Evolutionary conservation across 2,329 filamentous ascomycete species (phyloP).

Genomic region (Fusarium brachygibbosum): DNA sequence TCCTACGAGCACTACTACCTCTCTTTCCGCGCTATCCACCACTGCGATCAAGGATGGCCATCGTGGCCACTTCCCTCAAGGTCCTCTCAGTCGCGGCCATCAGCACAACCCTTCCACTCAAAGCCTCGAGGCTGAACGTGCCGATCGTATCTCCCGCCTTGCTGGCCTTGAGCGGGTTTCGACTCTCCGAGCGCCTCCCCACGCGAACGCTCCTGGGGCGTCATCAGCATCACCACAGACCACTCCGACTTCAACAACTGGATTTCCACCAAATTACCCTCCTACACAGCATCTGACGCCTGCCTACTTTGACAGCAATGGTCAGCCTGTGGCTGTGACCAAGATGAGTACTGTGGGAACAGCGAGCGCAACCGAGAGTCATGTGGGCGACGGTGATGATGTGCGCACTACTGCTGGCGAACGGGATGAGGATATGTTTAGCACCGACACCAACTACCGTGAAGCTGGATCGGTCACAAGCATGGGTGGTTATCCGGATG

Average conservation of each 20-base stretch:
- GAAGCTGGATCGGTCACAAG: slow-evolving; percentile 73
- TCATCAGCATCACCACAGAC: slow-evolving; percentile 64
- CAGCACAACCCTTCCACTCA: slow-evolving; percentile 72
- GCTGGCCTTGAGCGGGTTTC: slow-evolving; percentile 91
- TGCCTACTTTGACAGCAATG: slow-evolving; percentile 85
- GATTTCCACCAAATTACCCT: slow-evolving; percentile 59
- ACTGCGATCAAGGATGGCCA: slow-evolving; percentile 98
- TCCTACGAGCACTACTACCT: slow-evolving; percentile 91
- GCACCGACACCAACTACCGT: slow-evolving; percentile 73
- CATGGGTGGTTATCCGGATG: slow-evolving; percentile 57
- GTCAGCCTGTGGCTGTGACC: slow-evolving; percentile 75
- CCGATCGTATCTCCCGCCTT: slow-evolving; percentile 93
- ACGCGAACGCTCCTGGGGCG: slow-evolving; percentile 49
- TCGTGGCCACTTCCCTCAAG: slow-evolving; percentile 79
- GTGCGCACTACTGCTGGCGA: slow-evolving; percentile 67
- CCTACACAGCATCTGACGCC: slow-evolving; percentile 63
- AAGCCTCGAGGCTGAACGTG: slow-evolving; percentile 90
- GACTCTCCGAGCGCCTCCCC: slow-evolving; percentile 72
- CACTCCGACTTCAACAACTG: slow-evolving; percentile 63
- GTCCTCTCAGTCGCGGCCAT: slow-evolving; percentile 67
- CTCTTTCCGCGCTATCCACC: slow-evolving; percentile 90
- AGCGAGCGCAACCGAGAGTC: slow-evolving; percentile 86
- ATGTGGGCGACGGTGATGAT: slow-evolving; percentile 69
- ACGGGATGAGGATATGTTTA: slow-evolving; percentile 76
- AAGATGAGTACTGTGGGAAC: slow-evolving; percentile 93